Evolutionary conservation across 257 asterid species (phyloP).

Genomic region (Ehretia macrophylla): DNA sequence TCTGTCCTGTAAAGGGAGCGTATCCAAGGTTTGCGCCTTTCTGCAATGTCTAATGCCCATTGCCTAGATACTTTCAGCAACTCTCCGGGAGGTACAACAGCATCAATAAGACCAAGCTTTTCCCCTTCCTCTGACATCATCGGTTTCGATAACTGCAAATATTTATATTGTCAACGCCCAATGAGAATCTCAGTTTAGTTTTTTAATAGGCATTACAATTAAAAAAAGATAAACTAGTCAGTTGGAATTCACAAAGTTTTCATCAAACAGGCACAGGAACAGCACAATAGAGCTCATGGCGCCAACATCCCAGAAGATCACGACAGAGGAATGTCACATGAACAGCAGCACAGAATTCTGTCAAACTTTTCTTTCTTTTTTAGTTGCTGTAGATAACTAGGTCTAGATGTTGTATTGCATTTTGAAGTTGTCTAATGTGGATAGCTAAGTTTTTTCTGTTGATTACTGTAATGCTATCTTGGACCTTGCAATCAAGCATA

Average conservation of each 20-base stretch:
- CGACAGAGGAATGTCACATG: too few relatives aligned
- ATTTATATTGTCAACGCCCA: neutral
- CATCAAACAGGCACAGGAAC: neutral
- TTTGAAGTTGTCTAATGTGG: too few relatives aligned
- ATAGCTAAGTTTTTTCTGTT: too few relatives aligned
- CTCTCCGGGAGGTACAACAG: slow-evolving; percentile 64
- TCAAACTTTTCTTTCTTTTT: too few relatives aligned
- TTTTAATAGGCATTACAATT: neutral
- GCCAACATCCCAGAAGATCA: too few relatives aligned
- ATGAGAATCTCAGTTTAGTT: neutral
- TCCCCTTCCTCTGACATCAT: slow-evolving; percentile 83
- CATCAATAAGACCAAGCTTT: slow-evolving; percentile 85
- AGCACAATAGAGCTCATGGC: too few relatives aligned
- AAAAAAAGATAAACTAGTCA: neutral
- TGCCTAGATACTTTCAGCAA: slow-evolving; percentile 63
- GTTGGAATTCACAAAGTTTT: slow-evolving; percentile 7
- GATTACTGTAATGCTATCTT: too few relatives aligned
- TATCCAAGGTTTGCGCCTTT: slow-evolving; percentile 72
- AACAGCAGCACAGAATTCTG: too few relatives aligned
- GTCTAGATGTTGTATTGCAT: too few relatives aligned
- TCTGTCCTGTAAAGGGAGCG: slow-evolving; percentile 83
- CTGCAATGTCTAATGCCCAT: slow-evolving; percentile 88
- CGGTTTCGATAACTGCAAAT: slow-evolving; percentile 70
- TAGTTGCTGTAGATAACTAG: too few relatives aligned
- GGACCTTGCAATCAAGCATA: too few relatives aligned